Evolutionary conservation across 768 basidiomycete species (phyloP), one percentile per base, ranked within the genome.

Genomic region (Vishniacozyma victoriae): DNA sequence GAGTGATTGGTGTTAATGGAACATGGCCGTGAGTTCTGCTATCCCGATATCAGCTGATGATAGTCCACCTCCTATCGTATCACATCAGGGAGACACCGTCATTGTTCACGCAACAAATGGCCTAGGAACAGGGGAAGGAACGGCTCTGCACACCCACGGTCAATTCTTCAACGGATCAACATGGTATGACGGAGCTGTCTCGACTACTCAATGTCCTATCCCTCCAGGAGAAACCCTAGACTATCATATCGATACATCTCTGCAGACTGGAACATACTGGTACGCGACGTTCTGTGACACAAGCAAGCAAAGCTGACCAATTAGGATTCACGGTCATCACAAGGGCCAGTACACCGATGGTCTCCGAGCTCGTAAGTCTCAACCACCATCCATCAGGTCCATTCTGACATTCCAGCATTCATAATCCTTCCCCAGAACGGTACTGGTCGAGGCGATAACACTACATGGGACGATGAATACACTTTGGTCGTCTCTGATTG

Each of bases 91-190:
- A 16, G 89, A 97, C 70, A 79, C 80, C 0, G 75, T 95, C 24
- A 61, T 85, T 22, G 77, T 96, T 0, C 91, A 96, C 66, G 81
- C 82, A 4, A 51, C 76, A 23, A 90, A 92, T 71, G 79, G 78
- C 2, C 71, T 92, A 46, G 63, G 64, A 0, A 81, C 84, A 45
- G 55, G 38, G 5, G 44, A 13, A 1, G 78, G 83, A 0, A 79
- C 85, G 0, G 78, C 83, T 0, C 74, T 96, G 14, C 93, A 97
- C 70, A 85, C 92, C 65, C 92, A 95, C 73, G 93, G 93, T 54
- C 87, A 93, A 84, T 90, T 82, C 74, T 90, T 95, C 77, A 92
- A 91, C 69, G 78, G 80, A 1, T 79, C 85, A 0, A 79, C 81
- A 15, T 95, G 86, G 82, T 84, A 83, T 77, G 93, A 97, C 70